phyloP scores from a whole-genome alignment of 2,329 filamentous ascomycete genomes.

The Fusarium sp. region DNA sequence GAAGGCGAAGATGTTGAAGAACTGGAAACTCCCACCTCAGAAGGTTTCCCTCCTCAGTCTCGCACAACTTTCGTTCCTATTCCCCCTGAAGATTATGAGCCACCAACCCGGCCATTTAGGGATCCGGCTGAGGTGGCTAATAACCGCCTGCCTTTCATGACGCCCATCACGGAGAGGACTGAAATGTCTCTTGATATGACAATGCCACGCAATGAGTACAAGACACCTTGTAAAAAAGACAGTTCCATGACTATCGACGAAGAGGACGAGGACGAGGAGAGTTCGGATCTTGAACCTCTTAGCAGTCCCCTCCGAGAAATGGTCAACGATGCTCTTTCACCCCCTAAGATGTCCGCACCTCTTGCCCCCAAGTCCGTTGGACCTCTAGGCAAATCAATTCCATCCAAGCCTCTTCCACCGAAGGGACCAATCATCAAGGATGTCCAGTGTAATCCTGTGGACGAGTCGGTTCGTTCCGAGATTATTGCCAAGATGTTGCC shows the following conservation, averaged over 20 bases:
- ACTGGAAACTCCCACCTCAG: conserved; percentile 57
- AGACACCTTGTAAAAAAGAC: conserved; percentile 79
- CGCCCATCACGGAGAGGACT: conserved; percentile 94
- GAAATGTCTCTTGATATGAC: conserved; percentile 84
- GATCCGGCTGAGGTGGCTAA: conserved; percentile 85
- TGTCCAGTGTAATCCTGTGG: conserved; percentile 87
- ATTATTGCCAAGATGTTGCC: conserved; percentile 83
- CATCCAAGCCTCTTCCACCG: conserved; percentile 58
- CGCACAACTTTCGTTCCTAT: conserved; percentile 81
- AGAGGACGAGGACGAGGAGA: conserved; percentile 51
- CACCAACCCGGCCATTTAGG: conserved; percentile 82
- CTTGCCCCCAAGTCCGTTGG: conserved; percentile 58
- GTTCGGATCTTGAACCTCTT: conserved; percentile 56
- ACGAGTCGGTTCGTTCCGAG: conserved; percentile 77
- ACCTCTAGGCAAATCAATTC: conserved; percentile 50
- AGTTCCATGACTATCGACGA: conserved; percentile 48
- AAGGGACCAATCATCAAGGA: conserved; percentile 85
- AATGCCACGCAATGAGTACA: conserved; percentile 72
- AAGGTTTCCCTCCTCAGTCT: conserved; percentile 63
- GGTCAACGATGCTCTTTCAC: conserved; percentile 63
- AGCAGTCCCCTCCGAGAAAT: conserved; percentile 83
- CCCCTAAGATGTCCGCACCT: conserved; percentile 65
- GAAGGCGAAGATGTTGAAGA: conserved; percentile 53
- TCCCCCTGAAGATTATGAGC: conserved; percentile 87
- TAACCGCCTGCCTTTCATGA: conserved; percentile 97